Conservation (phyloP, 2,329 filamentous ascomycete genomes). For the Lasiodiplodia citricola region DNA sequence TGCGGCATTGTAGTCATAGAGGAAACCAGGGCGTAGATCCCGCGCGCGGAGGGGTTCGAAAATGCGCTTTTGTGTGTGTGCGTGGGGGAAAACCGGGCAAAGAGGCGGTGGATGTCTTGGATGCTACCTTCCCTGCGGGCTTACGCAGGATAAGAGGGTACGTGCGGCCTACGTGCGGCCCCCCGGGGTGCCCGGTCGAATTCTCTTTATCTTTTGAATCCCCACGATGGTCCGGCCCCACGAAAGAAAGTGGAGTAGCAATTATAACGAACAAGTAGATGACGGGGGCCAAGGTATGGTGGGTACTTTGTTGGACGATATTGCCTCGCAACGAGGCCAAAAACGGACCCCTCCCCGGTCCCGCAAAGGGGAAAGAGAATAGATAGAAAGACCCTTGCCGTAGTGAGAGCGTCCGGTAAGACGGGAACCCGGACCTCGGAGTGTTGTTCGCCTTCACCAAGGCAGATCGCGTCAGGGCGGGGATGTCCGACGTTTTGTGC, state of each 20-base stretch:
- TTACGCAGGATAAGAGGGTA: background rate
- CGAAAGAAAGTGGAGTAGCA: background rate
- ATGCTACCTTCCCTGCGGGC: background rate
- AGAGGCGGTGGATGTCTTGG: background rate
- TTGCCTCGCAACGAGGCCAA: background rate
- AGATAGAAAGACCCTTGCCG: background rate
- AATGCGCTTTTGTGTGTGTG: background rate
- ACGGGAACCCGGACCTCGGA: background rate
- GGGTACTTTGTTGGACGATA: background rate
- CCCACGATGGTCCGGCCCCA: background rate
- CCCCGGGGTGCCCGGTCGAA: background rate
- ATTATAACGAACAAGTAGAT: background rate
- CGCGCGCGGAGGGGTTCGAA: background rate
- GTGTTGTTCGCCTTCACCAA: background rate
- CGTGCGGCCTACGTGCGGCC: background rate
- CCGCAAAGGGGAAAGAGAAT: background rate
- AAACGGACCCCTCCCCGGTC: background rate
- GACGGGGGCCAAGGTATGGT: background rate
- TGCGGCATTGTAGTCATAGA: conserved; percentile 15
- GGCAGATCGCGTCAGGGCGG: background rate
- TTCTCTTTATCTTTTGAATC: background rate
- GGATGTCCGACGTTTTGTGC: background rate
- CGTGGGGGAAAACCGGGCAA: background rate
- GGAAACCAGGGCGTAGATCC: background rate
- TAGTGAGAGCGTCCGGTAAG: background rate